Evolutionary conservation across 768 basidiomycete species (phyloP).

Genomic region (Steccherinum ochraceum): DNA sequence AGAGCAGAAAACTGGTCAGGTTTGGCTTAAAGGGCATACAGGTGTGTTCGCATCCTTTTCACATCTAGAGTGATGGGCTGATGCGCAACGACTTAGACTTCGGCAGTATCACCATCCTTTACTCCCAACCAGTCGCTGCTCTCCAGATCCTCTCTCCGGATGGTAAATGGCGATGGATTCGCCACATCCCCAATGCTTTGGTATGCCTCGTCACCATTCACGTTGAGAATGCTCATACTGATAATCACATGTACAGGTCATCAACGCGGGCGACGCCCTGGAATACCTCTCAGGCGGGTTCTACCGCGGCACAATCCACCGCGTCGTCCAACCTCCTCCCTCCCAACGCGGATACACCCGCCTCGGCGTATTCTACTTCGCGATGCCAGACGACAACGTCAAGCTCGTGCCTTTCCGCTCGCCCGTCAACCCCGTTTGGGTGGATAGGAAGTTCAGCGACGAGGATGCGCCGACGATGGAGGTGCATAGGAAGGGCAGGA

Average conservation of each 20-base stretch:
- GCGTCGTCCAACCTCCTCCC: constrained; percentile 29
- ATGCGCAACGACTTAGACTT: constrained; percentile 27
- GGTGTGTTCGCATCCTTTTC: constrained; percentile 16
- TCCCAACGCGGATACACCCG: constrained; percentile 28
- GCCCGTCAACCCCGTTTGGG: constrained; percentile 27
- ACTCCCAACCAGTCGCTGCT: constrained; percentile 31
- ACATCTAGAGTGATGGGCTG: too few relatives aligned
- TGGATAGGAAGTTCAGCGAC: constrained; percentile 21
- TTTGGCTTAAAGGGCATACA: constrained; percentile 34
- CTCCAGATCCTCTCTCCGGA: constrained; percentile 30
- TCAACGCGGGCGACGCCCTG: constrained; percentile 30
- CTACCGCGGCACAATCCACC: constrained; percentile 31
- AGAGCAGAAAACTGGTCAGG: constrained; percentile 22
- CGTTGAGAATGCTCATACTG: not conserved
- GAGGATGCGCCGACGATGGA: constrained; percentile 24
- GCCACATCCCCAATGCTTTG: constrained; percentile 29
- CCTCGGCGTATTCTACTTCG: constrained; percentile 31
- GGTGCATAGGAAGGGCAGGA: constrained; percentile 25
- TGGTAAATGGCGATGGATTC: constrained; percentile 31
- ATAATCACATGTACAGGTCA: constrained; percentile 29
- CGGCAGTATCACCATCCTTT: constrained; percentile 28
- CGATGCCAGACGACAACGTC: constrained; percentile 25
- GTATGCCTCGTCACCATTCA: constrained; percentile 12
- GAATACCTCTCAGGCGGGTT: constrained; percentile 30
- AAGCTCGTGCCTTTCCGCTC: constrained; percentile 22